Evolutionary conservation across 805 yeast species (phyloP).

Genomic region (Yarrowia keelungensis): DNA sequence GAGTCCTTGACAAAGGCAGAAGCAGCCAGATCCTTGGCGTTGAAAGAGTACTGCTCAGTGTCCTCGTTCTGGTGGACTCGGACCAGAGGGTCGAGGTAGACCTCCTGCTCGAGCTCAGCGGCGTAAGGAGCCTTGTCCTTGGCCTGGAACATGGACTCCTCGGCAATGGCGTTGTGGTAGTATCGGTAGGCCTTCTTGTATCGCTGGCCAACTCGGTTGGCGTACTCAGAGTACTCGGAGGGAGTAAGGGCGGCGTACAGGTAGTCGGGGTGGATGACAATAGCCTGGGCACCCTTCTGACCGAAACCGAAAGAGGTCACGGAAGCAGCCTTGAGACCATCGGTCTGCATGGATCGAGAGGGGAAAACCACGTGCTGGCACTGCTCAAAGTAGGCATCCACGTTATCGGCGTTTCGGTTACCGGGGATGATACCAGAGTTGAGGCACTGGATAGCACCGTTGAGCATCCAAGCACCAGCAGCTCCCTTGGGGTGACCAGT

Average conservation of each 20-base stretch:
- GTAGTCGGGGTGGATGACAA: slow-evolving; percentile 92
- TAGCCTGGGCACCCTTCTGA: slow-evolving; percentile 98
- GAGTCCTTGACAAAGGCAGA: slow-evolving; percentile 52
- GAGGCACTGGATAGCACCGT: slow-evolving; percentile 94
- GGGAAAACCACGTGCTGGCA: slow-evolving; percentile 92
- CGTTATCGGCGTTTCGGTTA: slow-evolving; percentile 97
- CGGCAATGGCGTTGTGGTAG: slow-evolving; percentile 93
- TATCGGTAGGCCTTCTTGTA: slow-evolving; percentile 90
- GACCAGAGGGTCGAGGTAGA: slow-evolving; percentile 95
- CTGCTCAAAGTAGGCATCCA: slow-evolving; percentile 81
- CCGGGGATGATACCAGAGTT: slow-evolving; percentile 96
- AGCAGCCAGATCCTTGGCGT: slow-evolving; percentile 46
- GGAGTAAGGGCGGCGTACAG: slow-evolving; percentile 81
- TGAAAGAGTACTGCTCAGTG: slow-evolving; percentile 49
- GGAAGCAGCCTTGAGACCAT: slow-evolving; percentile 96
- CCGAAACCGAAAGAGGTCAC: slow-evolving; percentile 99
- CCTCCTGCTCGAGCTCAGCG: slow-evolving; percentile 85
- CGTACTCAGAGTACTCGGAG: slow-evolving; percentile 73
- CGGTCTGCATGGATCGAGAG: slow-evolving; percentile 89
- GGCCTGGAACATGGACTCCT: slow-evolving; percentile 88
- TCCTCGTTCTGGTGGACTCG: slow-evolving; percentile 61
- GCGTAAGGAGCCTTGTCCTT: slow-evolving; percentile 93
- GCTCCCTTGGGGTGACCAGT: slow-evolving; percentile 99
- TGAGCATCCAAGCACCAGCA: slow-evolving; percentile 99
- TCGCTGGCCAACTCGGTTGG: slow-evolving; percentile 73